Base-by-base conservation (phyloP, 2,329 filamentous ascomycete species). In the Pseudogymnoascus sp. region DNA sequence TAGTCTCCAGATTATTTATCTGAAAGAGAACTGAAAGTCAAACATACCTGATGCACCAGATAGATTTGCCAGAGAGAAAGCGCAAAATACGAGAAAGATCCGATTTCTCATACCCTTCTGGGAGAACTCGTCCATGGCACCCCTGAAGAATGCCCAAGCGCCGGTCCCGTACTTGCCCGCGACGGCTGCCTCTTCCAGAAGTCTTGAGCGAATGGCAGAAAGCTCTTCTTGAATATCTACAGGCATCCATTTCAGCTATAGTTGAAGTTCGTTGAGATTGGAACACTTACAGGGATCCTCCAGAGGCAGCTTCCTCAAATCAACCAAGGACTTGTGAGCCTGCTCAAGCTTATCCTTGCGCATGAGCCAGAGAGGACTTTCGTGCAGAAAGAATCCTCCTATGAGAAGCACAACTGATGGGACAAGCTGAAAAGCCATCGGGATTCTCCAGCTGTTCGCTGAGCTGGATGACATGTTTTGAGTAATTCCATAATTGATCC, bases 361-460 rank as follows among this genome's bases (percentile, higher is more conserved):
- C 71, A 87, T 86, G 28, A 87, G 77, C 85, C 84, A 87, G 68
- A 80, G 74, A 41, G 75, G 75, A 28, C 74, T 78, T 71, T 87
- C 85, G 0, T 84, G 84, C 72, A 87, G 85, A 16, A 87, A 70
- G 67, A 85, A 76, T 65, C 87, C 87, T 60, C 86, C 75, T 2
- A 85, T 76, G 8, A 61, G 62, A 7, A 73, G 65, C 16, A 85
- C 74, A 0, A 81, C 76, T 16, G 85, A 84, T 1, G 84, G 85
- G 4, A 83, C 75, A 51, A 85, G 74, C 70, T 88, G 85, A 60
- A 87, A 78, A 51, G 81, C 84, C 10, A 87, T 69, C 13, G 72
- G 73, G 41, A 70, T 69, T 41, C 65, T 37, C 65, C 66, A 69
- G 69, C 63, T 64, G 69, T 63, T 68, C 69, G 64, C 51, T 69